Evolutionary conservation across 1,284 basidiomycete genomes (phyloP).

Genomic region (Malassezia arunalokei): DNA sequence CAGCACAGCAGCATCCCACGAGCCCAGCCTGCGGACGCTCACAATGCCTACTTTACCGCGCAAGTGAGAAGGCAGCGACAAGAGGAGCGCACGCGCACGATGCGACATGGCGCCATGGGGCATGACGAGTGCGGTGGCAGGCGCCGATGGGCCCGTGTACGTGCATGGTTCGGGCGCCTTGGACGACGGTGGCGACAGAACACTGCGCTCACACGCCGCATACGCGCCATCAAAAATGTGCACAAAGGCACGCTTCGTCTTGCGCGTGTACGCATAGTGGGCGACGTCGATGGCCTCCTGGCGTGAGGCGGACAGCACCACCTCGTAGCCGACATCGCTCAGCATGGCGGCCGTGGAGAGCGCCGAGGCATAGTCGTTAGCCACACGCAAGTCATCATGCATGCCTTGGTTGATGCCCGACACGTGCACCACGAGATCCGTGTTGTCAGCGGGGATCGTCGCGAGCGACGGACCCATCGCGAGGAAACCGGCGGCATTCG

Average conservation of each 20-base stretch:
- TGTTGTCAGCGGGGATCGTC: constrained; percentile 14
- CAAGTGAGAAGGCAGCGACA: constrained; percentile 21
- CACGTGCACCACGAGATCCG: constrained; percentile 41
- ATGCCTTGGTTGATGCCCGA: constrained; percentile 35
- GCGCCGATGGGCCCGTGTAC: constrained; percentile 37
- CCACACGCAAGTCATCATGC: constrained; percentile 23
- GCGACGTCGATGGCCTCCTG: constrained; percentile 40
- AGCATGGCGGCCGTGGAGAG: constrained; percentile 34
- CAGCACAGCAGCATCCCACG: constrained; percentile 37
- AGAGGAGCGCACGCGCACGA: constrained; percentile 32
- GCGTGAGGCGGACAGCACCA: constrained; percentile 35
- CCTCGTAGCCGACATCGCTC: constrained; percentile 27
- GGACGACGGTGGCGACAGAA: constrained; percentile 49
- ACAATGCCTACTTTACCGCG: constrained; percentile 34
- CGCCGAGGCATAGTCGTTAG: constrained; percentile 42
- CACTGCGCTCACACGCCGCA: constrained; percentile 32
- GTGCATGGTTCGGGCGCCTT: constrained; percentile 53
- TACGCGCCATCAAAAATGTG: constrained; percentile 46
- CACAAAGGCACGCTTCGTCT: constrained; percentile 25
- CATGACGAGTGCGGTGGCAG: constrained; percentile 34
- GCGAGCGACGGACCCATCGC: constrained; percentile 42
- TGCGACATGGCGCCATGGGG: constrained; percentile 37
- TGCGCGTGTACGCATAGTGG: constrained; percentile 32
- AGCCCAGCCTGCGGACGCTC: constrained; percentile 28
- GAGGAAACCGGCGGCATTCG: constrained; percentile 38